Evolutionary conservation across 257 asterid species (phyloP).

Genomic region (Schizonepeta tenuifolia): DNA sequence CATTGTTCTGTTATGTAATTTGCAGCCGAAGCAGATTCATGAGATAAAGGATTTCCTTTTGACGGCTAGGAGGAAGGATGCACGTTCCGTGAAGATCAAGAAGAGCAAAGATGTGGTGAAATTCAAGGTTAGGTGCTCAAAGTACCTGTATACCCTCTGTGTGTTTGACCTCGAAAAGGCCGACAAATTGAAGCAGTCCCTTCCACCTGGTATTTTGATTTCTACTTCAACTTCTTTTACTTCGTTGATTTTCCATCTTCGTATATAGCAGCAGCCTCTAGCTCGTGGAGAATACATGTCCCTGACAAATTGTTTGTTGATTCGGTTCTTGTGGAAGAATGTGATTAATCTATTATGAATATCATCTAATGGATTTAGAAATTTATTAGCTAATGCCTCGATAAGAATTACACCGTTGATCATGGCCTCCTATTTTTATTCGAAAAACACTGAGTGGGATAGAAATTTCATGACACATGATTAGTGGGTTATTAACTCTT

Average conservation of each 20-base stretch:
- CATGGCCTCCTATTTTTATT: not conserved
- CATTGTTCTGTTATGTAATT: not conserved
- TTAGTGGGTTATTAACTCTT: too few species aligned
- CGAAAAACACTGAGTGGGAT: not conserved
- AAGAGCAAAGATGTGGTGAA: slow-evolving; percentile 57
- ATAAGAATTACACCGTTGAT: not conserved
- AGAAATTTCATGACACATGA: not conserved
- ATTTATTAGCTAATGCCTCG: not conserved
- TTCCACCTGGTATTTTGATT: slow-evolving; percentile 51
- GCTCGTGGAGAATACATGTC: too few species aligned
- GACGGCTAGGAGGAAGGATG: slow-evolving; percentile 67
- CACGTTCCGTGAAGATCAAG: slow-evolving; percentile 56
- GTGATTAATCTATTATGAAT: too few species aligned
- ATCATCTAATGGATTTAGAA: not conserved
- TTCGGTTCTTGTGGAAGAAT: not conserved
- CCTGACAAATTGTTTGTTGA: too few species aligned
- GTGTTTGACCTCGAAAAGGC: slow-evolving; percentile 57
- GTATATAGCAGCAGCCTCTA: not conserved
- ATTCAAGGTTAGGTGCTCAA: slow-evolving; percentile 65
- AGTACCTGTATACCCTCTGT: slow-evolving; percentile 60
- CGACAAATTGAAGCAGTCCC: slow-evolving; percentile 61
- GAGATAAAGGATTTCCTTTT: slow-evolving; percentile 66
- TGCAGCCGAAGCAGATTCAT: slow-evolving; percentile 64
- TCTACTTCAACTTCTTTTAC: not conserved
- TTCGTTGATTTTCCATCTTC: not conserved